Evolutionary conservation across 2,329 filamentous ascomycete species (phyloP).

Genomic region (Chrysoporthe puriensis): DNA sequence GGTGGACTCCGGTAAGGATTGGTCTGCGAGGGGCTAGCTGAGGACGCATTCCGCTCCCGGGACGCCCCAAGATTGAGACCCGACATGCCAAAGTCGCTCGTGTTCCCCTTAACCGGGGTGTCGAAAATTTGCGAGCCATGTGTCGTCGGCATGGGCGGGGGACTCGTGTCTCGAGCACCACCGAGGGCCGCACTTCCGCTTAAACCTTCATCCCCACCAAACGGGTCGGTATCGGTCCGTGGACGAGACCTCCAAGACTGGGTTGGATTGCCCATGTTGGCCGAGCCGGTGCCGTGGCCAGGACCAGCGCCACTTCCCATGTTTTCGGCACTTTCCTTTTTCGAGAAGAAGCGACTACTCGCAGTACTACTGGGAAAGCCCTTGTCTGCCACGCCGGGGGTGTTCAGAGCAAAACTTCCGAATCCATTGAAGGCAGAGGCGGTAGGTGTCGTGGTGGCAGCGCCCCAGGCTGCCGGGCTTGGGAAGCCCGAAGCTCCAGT

Average conservation of each 20-base stretch:
- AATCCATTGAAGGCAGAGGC: constrained; percentile 82
- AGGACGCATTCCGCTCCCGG: constrained; percentile 64
- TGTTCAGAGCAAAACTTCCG: constrained; percentile 80
- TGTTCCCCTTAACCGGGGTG: constrained; percentile 57
- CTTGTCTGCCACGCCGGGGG: constrained; percentile 69
- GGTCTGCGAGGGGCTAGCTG: constrained; percentile 89
- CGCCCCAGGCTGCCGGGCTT: constrained; percentile 51
- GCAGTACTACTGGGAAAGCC: constrained; percentile 70
- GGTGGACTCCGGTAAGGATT: constrained; percentile 95
- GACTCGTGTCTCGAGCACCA: constrained; percentile 72
- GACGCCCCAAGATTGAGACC: constrained; percentile 61
- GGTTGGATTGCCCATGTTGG: constrained; percentile 43
- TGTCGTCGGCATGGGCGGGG: constrained; percentile 39
- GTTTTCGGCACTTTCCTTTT: constrained; percentile 73
- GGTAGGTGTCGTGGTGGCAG: constrained; percentile 62
- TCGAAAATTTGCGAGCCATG: constrained; percentile 46
- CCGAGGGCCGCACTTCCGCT: constrained; percentile 75
- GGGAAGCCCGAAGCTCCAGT: constrained; percentile 49
- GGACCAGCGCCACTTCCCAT: constrained; percentile 52
- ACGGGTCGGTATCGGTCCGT: constrained; percentile 76
- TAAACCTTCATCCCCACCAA: constrained; percentile 65
- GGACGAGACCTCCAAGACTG: constrained; percentile 63
- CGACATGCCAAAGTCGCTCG: constrained; percentile 66
- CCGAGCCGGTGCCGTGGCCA: constrained; percentile 40
- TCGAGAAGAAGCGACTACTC: constrained; percentile 58